A percentile compares a stretch with the other conserved stretches of the same genome.
Conservation (phyloP, 163 green algal genomes). For the Scenedesmus sp. region DNA sequence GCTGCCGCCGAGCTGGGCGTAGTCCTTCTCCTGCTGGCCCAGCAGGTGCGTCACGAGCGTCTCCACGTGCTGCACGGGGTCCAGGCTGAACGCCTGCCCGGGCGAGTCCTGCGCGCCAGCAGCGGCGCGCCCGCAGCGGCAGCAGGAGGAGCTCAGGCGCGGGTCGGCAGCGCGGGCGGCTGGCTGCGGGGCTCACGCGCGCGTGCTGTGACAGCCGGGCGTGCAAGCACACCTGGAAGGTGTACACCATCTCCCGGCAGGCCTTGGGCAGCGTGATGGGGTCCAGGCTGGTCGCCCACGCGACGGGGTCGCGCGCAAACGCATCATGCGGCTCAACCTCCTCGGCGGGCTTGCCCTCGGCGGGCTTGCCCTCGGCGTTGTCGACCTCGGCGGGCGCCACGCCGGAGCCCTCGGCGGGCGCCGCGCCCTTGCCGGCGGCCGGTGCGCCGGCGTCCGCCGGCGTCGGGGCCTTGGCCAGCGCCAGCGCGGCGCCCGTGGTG, state of each 20-base stretch:
- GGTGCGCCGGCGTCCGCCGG: too few relatives aligned
- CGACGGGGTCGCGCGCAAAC: neutral
- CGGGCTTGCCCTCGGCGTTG: neutral
- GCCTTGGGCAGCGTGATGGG: neutral
- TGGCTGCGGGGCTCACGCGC: too few relatives aligned
- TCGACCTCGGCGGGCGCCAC: too few relatives aligned
- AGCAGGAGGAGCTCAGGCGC: too few relatives aligned
- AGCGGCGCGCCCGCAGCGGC: too few relatives aligned
- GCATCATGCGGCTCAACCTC: neutral
- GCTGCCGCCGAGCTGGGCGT: neutral
- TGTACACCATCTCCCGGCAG: slow-evolving; percentile 14
- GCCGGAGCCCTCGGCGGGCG: too few relatives aligned
- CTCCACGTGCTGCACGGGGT: neutral
- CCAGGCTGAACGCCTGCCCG: neutral
- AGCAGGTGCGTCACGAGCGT: neutral
- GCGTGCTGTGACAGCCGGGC: neutral
- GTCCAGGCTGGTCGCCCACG: neutral
- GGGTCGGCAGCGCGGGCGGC: too few relatives aligned
- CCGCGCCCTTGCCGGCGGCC: too few relatives aligned
- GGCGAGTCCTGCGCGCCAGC: slow-evolving; percentile 2
- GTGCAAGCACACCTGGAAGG: neutral
- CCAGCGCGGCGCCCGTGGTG: too few relatives aligned
- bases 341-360: neutral
- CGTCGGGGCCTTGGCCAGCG: too few relatives aligned
- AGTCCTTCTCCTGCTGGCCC: neutral